Conservation (phyloP, 2,329 filamentous ascomycete genomes). For the Fusarium goolgardi region DNA sequence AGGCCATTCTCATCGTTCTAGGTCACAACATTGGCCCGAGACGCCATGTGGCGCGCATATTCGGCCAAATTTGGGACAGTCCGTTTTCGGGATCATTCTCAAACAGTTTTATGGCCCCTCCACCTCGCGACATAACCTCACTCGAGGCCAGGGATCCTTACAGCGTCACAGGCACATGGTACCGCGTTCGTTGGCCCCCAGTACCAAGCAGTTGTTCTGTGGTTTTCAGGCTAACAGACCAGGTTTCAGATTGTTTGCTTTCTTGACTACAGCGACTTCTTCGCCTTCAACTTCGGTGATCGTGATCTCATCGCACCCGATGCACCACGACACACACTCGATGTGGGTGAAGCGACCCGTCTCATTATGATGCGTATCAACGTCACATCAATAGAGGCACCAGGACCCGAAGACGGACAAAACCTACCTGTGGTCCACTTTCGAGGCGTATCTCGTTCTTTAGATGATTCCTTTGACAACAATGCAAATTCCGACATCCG, state of each 20-base stretch:
- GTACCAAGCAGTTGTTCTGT: neutral
- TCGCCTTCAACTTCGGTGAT: constrained; percentile 75
- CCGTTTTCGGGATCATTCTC: constrained; percentile 68
- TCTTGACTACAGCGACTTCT: constrained; percentile 78
- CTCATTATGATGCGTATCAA: constrained; percentile 76
- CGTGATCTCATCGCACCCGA: constrained; percentile 55
- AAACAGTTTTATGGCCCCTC: constrained; percentile 59
- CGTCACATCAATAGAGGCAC: constrained; percentile 69
- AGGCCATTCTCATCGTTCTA: constrained; percentile 77
- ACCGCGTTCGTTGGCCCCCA: constrained; percentile 63
- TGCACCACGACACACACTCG: constrained; percentile 64
- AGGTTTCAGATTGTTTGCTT: constrained; percentile 58
- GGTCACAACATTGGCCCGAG: constrained; percentile 69
- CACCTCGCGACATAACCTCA: constrained; percentile 52
- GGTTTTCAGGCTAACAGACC: constrained; percentile 28
- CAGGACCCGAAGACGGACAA: constrained; percentile 68
- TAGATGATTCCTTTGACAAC: constrained; percentile 74
- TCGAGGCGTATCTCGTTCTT: constrained; percentile 68
- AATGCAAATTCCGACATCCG: constrained; percentile 74
- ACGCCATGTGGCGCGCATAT: constrained; percentile 58
- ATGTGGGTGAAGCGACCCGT: constrained; percentile 74
- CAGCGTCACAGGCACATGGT: constrained; percentile 76
- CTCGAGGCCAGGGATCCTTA: constrained; percentile 74
- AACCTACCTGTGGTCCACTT: constrained; percentile 75
- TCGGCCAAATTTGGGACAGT: constrained; percentile 64